Base-by-base conservation (phyloP, 2,329 filamentous ascomycete species). In the Colletotrichum cereale region DNA sequence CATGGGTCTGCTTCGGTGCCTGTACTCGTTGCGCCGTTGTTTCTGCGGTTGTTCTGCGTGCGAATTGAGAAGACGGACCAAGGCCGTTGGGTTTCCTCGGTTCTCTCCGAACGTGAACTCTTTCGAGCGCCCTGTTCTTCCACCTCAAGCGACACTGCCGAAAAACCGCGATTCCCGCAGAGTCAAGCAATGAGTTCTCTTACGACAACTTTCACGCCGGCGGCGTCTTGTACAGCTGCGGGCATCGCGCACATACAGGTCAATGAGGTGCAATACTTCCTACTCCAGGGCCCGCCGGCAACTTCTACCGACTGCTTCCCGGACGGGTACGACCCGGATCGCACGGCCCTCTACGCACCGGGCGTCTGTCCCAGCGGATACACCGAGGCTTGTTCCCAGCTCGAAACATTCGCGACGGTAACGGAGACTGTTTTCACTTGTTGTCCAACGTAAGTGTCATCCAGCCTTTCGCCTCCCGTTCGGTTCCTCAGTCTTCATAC, bases 211-310 rank as follows among this genome's bases (percentile, higher is more conserved):
- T 50, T 62, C 40, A 62, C 58, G 42, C 58, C 42, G 29, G 40
- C 58, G 40, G 58, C 58, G 42, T 50, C 42, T n/a, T 61, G 58
- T 21, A 61, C 58, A 12, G 10, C 48, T 12, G 47, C 58, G 40
- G 58, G 42, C 1, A 61, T 61, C 26, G 5, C 26, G 58, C 42
- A 61, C 6, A 44, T 61, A 26, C 58, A 42, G 2, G 42, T 61
- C 29, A 48, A 61, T 16, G 58, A 61, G 2, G 26, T 47, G 40
- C 57, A 48, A 11, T 61, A 61, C 21, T 61, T n/a, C 3, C 57
- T 61, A 26, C 57, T 61, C 18, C 57, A 61, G 57, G 57, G 57
- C 26, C 40, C 29, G 21, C 57, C 57, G 36, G 57, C 57, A 11
- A 10, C 14, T 34, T 29, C 40, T 14, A 36, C 42, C 11, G 42